phyloP scores from a whole-genome alignment of 495 filamentous ascomycete species.

The Hypoxylon perforatum region DNA sequence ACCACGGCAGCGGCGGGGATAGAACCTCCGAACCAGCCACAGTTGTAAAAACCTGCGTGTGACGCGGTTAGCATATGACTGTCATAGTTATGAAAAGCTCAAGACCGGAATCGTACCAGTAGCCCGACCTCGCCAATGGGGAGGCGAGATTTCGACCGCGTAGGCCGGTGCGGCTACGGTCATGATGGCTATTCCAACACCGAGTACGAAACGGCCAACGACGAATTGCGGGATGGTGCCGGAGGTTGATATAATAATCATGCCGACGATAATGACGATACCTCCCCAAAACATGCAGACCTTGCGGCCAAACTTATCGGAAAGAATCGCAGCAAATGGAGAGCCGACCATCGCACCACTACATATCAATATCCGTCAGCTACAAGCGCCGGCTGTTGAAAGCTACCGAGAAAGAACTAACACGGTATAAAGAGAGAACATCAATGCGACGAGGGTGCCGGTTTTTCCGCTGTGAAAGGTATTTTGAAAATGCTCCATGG shows the following conservation, averaged over 20 bases:
- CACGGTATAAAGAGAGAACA: constrained; percentile 63
- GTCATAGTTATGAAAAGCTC: not conserved
- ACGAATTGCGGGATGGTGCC: constrained; percentile 55
- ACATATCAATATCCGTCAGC: constrained; percentile 4
- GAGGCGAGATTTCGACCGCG: constrained; percentile 59
- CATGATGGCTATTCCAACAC: constrained; percentile 62
- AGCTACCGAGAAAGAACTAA: constrained; percentile 36
- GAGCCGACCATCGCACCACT: constrained; percentile 60
- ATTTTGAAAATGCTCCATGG: constrained; percentile 54
- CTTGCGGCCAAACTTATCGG: constrained; percentile 56
- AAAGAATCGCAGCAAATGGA: constrained; percentile 56
- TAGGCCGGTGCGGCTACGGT: constrained; percentile 61
- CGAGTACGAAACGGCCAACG: constrained; percentile 62
- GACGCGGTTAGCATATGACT: constrained; percentile 5
- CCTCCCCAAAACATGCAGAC: constrained; percentile 62
- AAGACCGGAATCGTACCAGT: constrained; percentile 42
- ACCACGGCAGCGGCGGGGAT: constrained; percentile 60
- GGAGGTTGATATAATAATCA: constrained; percentile 55
- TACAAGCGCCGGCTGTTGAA: not conserved
- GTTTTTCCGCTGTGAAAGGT: constrained; percentile 50
- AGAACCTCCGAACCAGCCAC: constrained; percentile 62
- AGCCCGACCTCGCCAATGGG: constrained; percentile 61
- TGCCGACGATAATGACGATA: constrained; percentile 63
- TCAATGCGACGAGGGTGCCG: constrained; percentile 51
- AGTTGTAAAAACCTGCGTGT: constrained; percentile 59